A percentile compares a stretch with the other conserved stretches of the same genome.
These are phyloP conservation scores for Phytophthora pistaciae DNA, from an alignment of 352 stramenopile genomes.

Conservation along the genomic window DNA sequence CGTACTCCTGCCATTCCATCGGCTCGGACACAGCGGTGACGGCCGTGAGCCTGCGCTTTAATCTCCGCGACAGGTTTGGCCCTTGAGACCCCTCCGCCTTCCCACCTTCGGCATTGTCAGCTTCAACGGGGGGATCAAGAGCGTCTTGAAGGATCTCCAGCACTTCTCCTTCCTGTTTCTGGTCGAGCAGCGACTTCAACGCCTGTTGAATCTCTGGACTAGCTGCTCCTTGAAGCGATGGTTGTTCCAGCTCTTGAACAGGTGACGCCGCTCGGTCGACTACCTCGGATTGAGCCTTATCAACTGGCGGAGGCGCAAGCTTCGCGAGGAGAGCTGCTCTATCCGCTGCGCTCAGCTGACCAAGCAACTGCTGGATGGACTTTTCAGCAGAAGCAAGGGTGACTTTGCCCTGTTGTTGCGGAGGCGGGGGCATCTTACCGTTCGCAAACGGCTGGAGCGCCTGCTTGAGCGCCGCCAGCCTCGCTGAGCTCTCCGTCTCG, in stretches of 20 bases:
- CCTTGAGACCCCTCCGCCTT: background rate
- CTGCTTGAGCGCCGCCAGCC: constrained; percentile 59
- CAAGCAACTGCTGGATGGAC: constrained; percentile 34
- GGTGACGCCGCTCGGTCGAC: constrained; percentile 49
- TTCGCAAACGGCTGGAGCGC: constrained; percentile 59
- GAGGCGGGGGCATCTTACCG: constrained; percentile 33
- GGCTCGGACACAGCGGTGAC: constrained; percentile 63
- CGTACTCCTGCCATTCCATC: constrained; percentile 73
- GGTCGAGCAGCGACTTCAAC: constrained; percentile 48
- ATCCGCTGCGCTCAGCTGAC: constrained; percentile 36
- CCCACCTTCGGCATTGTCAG: background rate
- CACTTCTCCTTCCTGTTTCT: constrained; percentile 49
- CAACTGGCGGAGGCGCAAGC: constrained; percentile 7
- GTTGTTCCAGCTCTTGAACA: constrained; percentile 29
- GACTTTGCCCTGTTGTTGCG: constrained; percentile 9
- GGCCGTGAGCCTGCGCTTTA: constrained; percentile 61
- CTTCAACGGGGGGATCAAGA: constrained; percentile 3
- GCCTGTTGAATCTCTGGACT: constrained; percentile 39
- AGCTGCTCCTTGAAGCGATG: background rate
- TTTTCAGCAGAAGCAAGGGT: constrained; percentile 36
- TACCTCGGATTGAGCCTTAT: constrained; percentile 4
- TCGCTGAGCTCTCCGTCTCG: constrained; percentile 54
- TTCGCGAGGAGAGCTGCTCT: constrained; percentile 41
- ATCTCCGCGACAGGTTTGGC: constrained; percentile 17
- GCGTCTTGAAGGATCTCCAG: constrained; percentile 46